Conservation (phyloP, 805 yeast genomes). For the Ogataea henricii region DNA sequence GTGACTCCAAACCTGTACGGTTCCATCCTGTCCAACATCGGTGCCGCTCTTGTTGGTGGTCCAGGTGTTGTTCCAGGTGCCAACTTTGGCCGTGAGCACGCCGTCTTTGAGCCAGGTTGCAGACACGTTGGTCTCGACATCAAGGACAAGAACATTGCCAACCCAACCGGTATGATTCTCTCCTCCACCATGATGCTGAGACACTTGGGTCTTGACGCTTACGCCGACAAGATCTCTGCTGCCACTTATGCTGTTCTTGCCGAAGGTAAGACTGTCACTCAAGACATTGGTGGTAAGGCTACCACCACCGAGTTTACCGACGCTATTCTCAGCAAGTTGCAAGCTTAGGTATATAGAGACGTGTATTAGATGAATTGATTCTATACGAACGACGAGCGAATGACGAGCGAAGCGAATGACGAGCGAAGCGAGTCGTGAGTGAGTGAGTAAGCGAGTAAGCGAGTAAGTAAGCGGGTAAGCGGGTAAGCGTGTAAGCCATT, state of each 20-base stretch:
- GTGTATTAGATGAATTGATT: conserved; percentile 6
- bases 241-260: conserved; percentile 90
- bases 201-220: conserved; percentile 84
- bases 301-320: conserved; percentile 93
- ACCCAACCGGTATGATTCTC: conserved; percentile 97
- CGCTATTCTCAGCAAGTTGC: conserved; percentile 78
- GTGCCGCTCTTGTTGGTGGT: conserved; percentile 96
- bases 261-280: conserved; percentile 83
- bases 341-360: conserved; percentile 24
- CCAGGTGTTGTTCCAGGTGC: conserved; percentile 99
- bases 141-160: conserved; percentile 91
- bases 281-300: conserved; percentile 88
- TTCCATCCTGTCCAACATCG: conserved; percentile 94
- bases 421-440: background rate
- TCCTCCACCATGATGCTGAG: conserved; percentile 90
- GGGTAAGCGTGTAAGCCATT: too few species aligned
- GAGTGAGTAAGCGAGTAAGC: background rate
- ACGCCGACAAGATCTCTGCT: conserved; percentile 82
- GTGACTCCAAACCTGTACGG: conserved; percentile 99
- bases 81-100: conserved; percentile 95
- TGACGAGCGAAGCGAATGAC: background rate
- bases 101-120: conserved; percentile 99
- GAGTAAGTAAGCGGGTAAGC: background rate
- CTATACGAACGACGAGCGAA: background rate
- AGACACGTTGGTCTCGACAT: conserved; percentile 98